Evolutionary conservation across 2,329 filamentous ascomycete genomes (phyloP).

Genomic region (Cladobotryum protrusum): DNA sequence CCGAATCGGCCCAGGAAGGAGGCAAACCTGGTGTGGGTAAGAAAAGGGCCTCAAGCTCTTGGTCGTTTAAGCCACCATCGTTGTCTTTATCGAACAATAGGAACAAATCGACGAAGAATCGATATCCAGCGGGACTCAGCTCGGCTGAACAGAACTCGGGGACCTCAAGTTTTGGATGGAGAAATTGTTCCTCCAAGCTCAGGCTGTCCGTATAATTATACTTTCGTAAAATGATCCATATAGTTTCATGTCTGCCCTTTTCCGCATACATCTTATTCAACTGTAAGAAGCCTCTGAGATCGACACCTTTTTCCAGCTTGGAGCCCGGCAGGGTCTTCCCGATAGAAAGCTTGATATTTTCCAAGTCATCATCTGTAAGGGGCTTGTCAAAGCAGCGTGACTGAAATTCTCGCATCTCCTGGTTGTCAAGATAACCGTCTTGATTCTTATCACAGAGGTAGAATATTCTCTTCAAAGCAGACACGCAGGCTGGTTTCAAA

Average conservation of each 20-base stretch:
- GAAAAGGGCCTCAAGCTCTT: constrained; percentile 80
- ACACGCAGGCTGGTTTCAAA: constrained; percentile 82
- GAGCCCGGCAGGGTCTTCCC: constrained; percentile 59
- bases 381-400: constrained; percentile 86
- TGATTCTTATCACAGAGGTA: constrained; percentile 96
- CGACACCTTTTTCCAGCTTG: constrained; percentile 65
- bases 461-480: constrained; percentile 83
- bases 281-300: constrained; percentile 75
- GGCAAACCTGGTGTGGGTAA: constrained; percentile 89
- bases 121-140: constrained; percentile 86
- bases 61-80: constrained; percentile 83
- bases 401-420: constrained; percentile 88
- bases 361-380: constrained; percentile 71
- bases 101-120: constrained; percentile 96
- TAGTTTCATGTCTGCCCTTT: constrained; percentile 94
- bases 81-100: constrained; percentile 95
- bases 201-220: constrained; percentile 96
- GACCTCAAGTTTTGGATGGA: constrained; percentile 91
- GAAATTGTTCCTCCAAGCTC: constrained; percentile 81
- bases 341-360: constrained; percentile 87
- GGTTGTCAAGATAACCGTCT: constrained; percentile 83
- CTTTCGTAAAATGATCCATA: constrained; percentile 93
- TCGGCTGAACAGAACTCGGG: constrained; percentile 89
- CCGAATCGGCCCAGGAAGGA: constrained; percentile 77
- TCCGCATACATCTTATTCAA: constrained; percentile 95